Evolutionary conservation across 106 monocot genomes (phyloP).

Genomic region (Triglochin maritima): DNA sequence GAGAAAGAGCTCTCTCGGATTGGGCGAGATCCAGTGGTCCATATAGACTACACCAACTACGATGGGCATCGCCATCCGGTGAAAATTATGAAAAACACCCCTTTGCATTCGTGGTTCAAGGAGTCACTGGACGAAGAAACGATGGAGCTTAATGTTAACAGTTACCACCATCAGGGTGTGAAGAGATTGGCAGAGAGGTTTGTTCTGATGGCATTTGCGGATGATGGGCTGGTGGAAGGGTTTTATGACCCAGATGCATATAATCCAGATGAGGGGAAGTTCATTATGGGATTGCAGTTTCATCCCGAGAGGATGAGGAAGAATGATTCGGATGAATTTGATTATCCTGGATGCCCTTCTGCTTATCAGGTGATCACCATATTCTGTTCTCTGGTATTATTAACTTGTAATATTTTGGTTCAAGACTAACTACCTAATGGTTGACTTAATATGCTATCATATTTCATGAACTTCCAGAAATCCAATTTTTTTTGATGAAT

Average conservation of each 20-base stretch:
- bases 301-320: constrained; percentile 90
- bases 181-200: constrained; percentile 71
- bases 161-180: constrained; percentile 95
- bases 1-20: constrained; percentile 35
- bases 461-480: too few species aligned
- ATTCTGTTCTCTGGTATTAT: neutral
- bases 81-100: constrained; percentile 36
- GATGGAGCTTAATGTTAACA: constrained; percentile 73
- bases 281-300: constrained; percentile 87
- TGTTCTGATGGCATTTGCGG: constrained; percentile 57
- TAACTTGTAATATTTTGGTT: too few species aligned
- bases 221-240: constrained; percentile 70
- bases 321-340: constrained; percentile 44
- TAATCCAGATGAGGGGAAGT: constrained; percentile 72
- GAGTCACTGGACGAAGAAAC: constrained; percentile 31
- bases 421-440: too few species aligned
- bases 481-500: too few species aligned
- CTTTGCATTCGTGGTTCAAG: constrained; percentile 51
- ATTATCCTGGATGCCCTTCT: constrained; percentile 73
- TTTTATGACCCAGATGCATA: constrained; percentile 78
- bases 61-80: constrained; percentile 72
- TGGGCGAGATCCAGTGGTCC: constrained; percentile 9
- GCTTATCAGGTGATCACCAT: constrained; percentile 60
- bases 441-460: too few species aligned
- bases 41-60: constrained; percentile 76